Evolutionary conservation across 495 filamentous ascomycete genomes (phyloP), one percentile per base, ranked within the genome.

Genomic region (Pseudomonodictys pantanalensis): DNA sequence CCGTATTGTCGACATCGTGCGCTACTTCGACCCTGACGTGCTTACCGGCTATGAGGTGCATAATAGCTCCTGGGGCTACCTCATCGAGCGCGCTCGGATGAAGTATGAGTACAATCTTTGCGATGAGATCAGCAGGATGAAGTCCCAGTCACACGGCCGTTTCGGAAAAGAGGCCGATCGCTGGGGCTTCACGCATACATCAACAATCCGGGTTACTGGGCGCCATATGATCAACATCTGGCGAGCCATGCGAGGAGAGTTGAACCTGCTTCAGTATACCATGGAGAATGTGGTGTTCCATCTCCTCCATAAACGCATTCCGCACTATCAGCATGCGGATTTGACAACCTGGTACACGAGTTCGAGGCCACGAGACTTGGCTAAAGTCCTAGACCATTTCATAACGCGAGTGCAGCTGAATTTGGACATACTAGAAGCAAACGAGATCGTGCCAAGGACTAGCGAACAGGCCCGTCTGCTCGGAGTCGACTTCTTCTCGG

Each of bases 201-300:
- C 90, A 3, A 89, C 87, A 1, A 88, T 97, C 63, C 82, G 81
- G 28, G 79, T 98, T 12, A 97, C 91, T 0, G 93, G 93, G 3
- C 83, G 93, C 60, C 93, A 98, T 68, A 88, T 93, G 77, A 91
- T 98, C 73, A 98, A 97, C 62, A 88, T 97, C 47, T 98, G 95
- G 93, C 83, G 93, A 51, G 91, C 92, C 0, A 97, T 98, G 91
- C 83, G 87, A 48, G 82, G 87, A 55, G 93, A 97, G 74, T 71
- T 97, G 28, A 95, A 88, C 61, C 74, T 98, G 42, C 76, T 96
- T 43, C 91, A 96, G 66, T 97, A 97, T 68, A 93, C 88, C 0
- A 90, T 96, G 86, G 93, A 97, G 72, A 97, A 97, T 68, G 90
- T 98, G 29, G 92, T 84, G 0, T 97, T 93, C 73, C 95, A 98